phyloP scores from a whole-genome alignment of 1,284 basidiomycete genomes.

The Irpex sp. region DNA sequence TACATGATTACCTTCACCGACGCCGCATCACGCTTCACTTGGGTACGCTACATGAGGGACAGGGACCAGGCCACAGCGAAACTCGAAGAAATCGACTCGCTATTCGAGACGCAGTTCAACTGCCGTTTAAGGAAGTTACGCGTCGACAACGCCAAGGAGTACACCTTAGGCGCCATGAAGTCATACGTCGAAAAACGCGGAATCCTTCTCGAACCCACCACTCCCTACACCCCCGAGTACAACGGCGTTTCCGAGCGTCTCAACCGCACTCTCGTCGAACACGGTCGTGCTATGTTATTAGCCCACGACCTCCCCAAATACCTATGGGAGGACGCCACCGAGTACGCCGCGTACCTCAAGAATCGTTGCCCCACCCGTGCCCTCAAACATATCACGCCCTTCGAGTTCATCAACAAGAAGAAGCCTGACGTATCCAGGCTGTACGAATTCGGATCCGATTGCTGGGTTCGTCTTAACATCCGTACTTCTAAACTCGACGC shows the following conservation, averaged over 20 bases:
- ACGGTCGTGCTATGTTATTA: conserved; percentile 22
- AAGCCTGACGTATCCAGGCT: conserved; percentile 19
- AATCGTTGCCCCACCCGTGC: conserved; percentile 14
- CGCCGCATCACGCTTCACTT: conserved; percentile 14
- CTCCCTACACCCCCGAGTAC: conserved; percentile 15
- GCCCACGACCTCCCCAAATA: conserved; percentile 14
- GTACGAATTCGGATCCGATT: conserved; percentile 21
- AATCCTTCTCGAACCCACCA: conserved; percentile 4
- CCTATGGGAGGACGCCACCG: conserved; percentile 25
- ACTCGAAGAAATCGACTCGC: conserved; percentile 23
- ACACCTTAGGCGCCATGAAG: neutral
- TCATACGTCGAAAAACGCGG: neutral
- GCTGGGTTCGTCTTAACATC: conserved; percentile 17
- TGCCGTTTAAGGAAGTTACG: neutral
- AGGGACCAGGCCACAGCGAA: conserved; percentile 21
- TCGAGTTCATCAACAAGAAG: conserved; percentile 10
- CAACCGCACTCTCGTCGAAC: conserved; percentile 24
- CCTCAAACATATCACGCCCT: conserved; percentile 7
- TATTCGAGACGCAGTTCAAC: conserved; percentile 9
- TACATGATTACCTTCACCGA: no score
- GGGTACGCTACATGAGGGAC: conserved; percentile 15
- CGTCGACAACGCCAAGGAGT: conserved; percentile 13
- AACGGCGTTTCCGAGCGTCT: conserved; percentile 27
- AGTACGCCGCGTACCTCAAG: conserved; percentile 8
- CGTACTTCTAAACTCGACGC: conserved; percentile 12